phyloP scores from a whole-genome alignment of 2,329 filamentous ascomycete genomes.

The Trichoderma sp. region DNA sequence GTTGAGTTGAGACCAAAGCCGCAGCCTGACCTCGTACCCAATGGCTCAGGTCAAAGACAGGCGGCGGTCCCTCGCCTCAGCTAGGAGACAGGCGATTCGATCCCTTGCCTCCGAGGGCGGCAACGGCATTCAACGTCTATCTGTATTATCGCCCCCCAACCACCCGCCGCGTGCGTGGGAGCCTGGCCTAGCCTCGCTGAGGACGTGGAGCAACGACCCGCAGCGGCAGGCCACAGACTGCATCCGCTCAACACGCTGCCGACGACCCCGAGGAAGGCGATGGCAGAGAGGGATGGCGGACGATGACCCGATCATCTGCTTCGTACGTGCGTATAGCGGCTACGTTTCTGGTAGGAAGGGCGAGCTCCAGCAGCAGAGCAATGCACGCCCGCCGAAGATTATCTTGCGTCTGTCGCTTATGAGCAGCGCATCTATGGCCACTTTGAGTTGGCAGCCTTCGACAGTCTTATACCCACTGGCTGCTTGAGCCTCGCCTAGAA shows the following conservation, averaged over 20 bases:
- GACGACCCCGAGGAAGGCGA: not conserved
- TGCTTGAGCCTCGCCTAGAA: not conserved
- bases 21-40: not conserved
- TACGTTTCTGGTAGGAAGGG: not conserved
- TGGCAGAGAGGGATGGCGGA: too few species aligned
- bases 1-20: not conserved
- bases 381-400: slow-evolving; percentile 1
- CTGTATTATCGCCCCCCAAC: not conserved
- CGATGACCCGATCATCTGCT: not conserved
- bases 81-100: not conserved
- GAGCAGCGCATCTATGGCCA: slow-evolving; percentile 3
- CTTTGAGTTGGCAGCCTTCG: not conserved
- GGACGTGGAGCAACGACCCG: slow-evolving; percentile 8
- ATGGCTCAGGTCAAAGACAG: not conserved
- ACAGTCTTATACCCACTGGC: not conserved
- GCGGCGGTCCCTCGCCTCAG: not conserved
- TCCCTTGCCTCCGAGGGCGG: slow-evolving; percentile 16
- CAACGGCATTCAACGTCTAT: not conserved
- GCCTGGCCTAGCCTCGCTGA: slow-evolving; percentile 13
- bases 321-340: not conserved
- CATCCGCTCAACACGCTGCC: slow-evolving; percentile 9
- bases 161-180: slow-evolving; percentile 13
- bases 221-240: slow-evolving; percentile 15
- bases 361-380: not conserved
- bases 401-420: slow-evolving; percentile 21